A percentile compares a stretch with the other conserved stretches of the same genome.
Conservation (phyloP, 257 asterid genomes). For the Solanum lycopersicoides region DNA sequence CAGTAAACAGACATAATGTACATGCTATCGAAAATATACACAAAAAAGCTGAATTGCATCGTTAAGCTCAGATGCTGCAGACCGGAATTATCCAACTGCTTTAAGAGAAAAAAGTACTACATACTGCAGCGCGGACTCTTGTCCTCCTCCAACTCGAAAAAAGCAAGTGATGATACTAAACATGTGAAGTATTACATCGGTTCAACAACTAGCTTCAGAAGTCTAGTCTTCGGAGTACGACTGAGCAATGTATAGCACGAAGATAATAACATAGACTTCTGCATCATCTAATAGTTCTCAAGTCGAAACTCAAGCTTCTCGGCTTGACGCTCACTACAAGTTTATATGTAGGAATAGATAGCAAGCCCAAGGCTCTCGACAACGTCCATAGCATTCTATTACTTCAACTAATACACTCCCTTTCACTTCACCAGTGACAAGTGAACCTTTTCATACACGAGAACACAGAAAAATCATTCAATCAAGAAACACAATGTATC, state of each 20-base stretch:
- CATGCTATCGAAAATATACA: too few species aligned
- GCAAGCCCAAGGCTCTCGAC: neutral
- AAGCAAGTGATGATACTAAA: neutral
- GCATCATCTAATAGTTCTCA: neutral
- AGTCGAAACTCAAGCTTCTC: neutral
- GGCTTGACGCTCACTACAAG: neutral
- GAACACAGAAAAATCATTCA: neutral
- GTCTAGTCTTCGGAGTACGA: neutral
- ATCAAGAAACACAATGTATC: neutral
- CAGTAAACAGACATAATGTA: neutral
- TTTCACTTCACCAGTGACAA: neutral
- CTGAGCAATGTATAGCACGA: neutral
- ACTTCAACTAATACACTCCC: neutral
- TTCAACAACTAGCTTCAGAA: neutral
- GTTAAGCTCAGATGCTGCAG: neutral
- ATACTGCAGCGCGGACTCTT: neutral
- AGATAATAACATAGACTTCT: neutral
- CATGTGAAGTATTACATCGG: too few species aligned
- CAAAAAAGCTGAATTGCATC: neutral
- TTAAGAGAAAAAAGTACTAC: neutral
- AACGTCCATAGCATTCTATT: neutral
- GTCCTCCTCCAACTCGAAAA: neutral
- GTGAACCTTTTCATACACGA: neutral
- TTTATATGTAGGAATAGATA: neutral
- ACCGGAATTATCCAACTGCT: neutral